Evolutionary conservation across 2,329 filamentous ascomycete genomes (phyloP).

Genomic region (Penicillium janthinellum): DNA sequence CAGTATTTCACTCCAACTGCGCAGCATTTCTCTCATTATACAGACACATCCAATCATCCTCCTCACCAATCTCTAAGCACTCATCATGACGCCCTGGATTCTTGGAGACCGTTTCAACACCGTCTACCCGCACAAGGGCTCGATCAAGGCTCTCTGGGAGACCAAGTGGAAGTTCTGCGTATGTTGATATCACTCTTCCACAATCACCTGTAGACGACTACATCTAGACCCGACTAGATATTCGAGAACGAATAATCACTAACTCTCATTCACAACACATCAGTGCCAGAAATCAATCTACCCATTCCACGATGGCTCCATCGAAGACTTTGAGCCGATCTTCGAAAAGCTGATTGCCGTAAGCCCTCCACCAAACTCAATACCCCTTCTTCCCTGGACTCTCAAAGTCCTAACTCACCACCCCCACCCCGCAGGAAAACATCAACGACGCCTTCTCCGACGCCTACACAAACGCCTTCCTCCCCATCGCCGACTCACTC

Average conservation of each 20-base stretch:
- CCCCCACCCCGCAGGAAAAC: constrained; percentile 44
- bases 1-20: neutral
- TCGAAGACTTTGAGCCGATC: constrained; percentile 69
- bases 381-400: constrained; percentile 1
- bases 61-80: neutral
- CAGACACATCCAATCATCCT: neutral
- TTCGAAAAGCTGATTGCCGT: constrained; percentile 64
- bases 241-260: constrained; percentile 22
- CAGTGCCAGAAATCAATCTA: constrained; percentile 64
- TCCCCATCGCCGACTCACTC: constrained; percentile 63
- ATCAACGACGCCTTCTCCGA: constrained; percentile 67
- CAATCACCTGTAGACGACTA: neutral
- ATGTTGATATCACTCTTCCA: constrained; percentile 26
- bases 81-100: constrained; percentile 34
- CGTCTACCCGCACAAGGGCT: constrained; percentile 59
- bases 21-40: neutral
- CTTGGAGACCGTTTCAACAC: constrained; percentile 52
- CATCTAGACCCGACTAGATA: neutral
- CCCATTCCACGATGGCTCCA: constrained; percentile 72
- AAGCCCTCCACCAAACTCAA: constrained; percentile 15
- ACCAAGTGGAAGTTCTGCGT: constrained; percentile 74
- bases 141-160: constrained; percentile 68
- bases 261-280: constrained; percentile 21
- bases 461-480: constrained; percentile 64
- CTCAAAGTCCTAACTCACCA: neutral